phyloP scores from a whole-genome alignment of 2,329 filamentous ascomycete species.

The Pyrenochaeta sp. region DNA sequence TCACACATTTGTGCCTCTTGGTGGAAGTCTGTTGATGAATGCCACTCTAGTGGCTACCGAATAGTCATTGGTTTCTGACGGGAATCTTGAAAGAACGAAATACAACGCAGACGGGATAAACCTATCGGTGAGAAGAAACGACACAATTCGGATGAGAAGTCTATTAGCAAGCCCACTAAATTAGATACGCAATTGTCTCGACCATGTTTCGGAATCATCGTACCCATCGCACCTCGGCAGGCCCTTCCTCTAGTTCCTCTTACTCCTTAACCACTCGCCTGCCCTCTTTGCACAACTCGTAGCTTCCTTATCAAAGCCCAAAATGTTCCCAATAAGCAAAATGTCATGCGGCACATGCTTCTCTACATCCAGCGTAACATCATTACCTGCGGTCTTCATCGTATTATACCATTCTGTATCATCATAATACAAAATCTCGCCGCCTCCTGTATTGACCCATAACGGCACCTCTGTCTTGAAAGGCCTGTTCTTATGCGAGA shows the following conservation, averaged over 20 bases:
- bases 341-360: conserved; percentile 58
- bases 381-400: conserved; percentile 52
- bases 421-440: conserved; percentile 55
- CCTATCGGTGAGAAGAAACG: too few species aligned
- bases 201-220: too few species aligned
- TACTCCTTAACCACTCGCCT: conserved; percentile 45
- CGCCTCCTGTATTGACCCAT: conserved; percentile 53
- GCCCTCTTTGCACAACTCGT: conserved; percentile 46
- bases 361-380: conserved; percentile 53
- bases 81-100: too few species aligned
- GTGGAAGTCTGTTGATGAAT: too few species aligned
- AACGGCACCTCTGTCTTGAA: conserved; percentile 53
- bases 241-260: conserved; percentile 11
- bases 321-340: conserved; percentile 48
- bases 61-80: too few species aligned
- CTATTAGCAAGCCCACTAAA: too few species aligned
- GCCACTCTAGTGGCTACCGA: too few species aligned
- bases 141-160: too few species aligned
- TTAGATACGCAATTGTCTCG: too few species aligned
- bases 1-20: too few species aligned
- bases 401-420: conserved; percentile 48
- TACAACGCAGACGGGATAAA: too few species aligned
- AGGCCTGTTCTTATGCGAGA: conserved; percentile 47
- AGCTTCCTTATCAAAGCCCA: conserved; percentile 56
- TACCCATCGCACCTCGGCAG: neutral